phyloP scores from a whole-genome alignment of 2,329 filamentous ascomycete genomes.

The Pseudodiploospora longispora region DNA sequence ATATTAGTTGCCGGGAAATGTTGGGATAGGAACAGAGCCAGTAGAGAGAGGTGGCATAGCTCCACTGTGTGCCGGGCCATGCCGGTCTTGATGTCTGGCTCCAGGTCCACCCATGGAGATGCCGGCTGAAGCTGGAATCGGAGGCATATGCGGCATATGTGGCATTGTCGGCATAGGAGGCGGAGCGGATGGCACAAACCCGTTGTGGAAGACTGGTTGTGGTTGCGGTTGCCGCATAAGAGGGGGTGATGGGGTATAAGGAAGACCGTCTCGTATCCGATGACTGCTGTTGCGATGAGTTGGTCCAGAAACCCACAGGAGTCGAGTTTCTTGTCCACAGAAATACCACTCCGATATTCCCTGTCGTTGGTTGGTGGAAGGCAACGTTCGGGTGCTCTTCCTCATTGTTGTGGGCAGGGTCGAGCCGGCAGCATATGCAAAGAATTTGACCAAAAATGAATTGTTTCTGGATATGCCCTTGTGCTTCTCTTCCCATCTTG shows the following conservation, averaged over 20 bases:
- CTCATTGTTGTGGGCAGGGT: background rate
- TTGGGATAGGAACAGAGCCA: no score
- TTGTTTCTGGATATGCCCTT: background rate
- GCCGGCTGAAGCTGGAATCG: background rate
- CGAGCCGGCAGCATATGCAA: constrained; percentile 1
- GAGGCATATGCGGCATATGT: background rate
- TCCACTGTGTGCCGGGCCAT: background rate
- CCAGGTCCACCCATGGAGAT: background rate
- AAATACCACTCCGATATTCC: background rate
- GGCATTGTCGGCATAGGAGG: background rate
- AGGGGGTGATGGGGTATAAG: background rate
- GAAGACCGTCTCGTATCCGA: background rate
- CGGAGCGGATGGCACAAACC: background rate
- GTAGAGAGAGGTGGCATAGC: no score
- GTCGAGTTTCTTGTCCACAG: background rate
- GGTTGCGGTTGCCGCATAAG: background rate
- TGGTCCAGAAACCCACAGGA: constrained; percentile 1
- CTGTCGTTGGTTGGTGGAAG: background rate
- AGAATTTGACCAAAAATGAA: background rate
- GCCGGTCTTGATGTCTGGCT: background rate
- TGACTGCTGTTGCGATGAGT: background rate
- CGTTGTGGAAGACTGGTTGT: background rate
- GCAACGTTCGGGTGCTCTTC: constrained; percentile 3
- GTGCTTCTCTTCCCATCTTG: background rate
- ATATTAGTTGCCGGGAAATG: no score